Conservation (phyloP, 2,329 filamentous ascomycete genomes). For the Cryphonectria japonica region DNA sequence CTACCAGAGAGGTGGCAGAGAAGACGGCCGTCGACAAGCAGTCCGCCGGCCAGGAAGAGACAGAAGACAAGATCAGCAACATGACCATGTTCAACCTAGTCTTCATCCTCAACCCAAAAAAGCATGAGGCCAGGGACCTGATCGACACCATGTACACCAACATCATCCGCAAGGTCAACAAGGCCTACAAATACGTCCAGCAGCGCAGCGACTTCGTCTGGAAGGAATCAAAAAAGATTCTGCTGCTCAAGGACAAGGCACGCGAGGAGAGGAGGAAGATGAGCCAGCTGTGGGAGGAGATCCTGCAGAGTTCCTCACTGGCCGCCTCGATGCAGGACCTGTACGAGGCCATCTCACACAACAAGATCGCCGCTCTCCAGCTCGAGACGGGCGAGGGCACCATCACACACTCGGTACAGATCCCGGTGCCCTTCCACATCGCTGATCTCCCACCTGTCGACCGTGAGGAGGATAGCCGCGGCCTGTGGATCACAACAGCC, state of each 20-base stretch:
- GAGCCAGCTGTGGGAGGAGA: conserved; percentile 70
- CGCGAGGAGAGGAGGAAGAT: conserved; percentile 70
- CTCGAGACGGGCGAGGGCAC: conserved; percentile 66
- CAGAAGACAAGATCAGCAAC: conserved; percentile 65
- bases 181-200: conserved; percentile 91
- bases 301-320: conserved; percentile 73
- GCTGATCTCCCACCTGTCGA: conserved; percentile 69
- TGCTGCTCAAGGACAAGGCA: conserved; percentile 79
- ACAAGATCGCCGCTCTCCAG: conserved; percentile 83
- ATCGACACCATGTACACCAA: conserved; percentile 81
- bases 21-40: conserved; percentile 42
- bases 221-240: conserved; percentile 84
- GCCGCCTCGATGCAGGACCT: conserved; percentile 82
- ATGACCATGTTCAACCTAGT: conserved; percentile 99
- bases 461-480: conserved; percentile 70
- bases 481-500: conserved; percentile 85
- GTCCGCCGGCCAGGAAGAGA: conserved; percentile 46
- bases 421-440: conserved; percentile 69
- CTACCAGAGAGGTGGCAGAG: conserved; percentile 34
- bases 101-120: conserved; percentile 82
- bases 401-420: conserved; percentile 66
- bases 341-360: conserved; percentile 78
- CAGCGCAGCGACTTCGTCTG: conserved; percentile 88
- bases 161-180: conserved; percentile 89
- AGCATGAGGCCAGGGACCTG: conserved; percentile 74